A percentile compares a stretch with the other conserved stretches of the same genome.
Conservation (phyloP, 1,284 basidiomycete genomes). For the Sanghuangporus sanghuang region DNA sequence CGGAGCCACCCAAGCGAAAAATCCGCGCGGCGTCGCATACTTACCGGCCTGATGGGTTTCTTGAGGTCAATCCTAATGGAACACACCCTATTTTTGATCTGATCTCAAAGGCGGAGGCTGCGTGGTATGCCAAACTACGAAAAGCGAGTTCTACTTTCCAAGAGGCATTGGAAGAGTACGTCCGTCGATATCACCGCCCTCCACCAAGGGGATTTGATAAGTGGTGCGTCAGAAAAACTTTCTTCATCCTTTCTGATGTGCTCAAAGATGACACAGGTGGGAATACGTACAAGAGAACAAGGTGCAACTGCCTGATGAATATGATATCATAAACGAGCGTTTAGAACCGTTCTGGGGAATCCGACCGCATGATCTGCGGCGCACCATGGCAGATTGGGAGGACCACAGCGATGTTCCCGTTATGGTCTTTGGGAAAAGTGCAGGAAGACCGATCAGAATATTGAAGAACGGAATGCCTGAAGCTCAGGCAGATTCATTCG, state of each 20-base stretch:
- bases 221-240: constrained; percentile 30
- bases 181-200: constrained; percentile 37
- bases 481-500: constrained; percentile 6
- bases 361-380: constrained; percentile 19
- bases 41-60: constrained; percentile 12
- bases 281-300: constrained; percentile 27
- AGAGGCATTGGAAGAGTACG: constrained; percentile 52
- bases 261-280: constrained; percentile 13
- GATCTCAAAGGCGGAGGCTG: constrained; percentile 39
- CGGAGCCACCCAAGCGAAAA: neutral
- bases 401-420: constrained; percentile 17
- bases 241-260: neutral
- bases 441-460: constrained; percentile 14
- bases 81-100: constrained; percentile 50
- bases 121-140: constrained; percentile 47
- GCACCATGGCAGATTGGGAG: constrained; percentile 19
- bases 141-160: constrained; percentile 48
- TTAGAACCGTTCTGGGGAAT: constrained; percentile 26
- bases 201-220: constrained; percentile 53
- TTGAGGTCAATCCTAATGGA: constrained; percentile 18
- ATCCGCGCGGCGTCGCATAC: constrained; percentile 2
- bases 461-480: constrained; percentile 19
- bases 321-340: constrained; percentile 25
- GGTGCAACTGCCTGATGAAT: constrained; percentile 31
- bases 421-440: constrained; percentile 21